phyloP scores from a whole-genome alignment of 345 rosid species.

The Orychophragmus violaceus region DNA sequence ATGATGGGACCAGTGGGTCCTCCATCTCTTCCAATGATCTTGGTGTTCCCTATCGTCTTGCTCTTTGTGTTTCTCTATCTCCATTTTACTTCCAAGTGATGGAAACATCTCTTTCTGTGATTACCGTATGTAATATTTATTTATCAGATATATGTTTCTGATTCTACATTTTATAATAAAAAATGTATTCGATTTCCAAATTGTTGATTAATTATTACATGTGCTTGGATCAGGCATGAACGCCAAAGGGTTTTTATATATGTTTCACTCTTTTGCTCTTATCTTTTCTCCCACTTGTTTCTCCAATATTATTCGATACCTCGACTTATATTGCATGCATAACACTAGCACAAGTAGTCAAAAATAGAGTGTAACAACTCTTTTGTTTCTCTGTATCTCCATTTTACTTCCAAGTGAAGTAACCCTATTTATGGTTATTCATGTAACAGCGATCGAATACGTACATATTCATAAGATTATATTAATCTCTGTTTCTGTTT shows the following conservation, averaged over 20 bases:
- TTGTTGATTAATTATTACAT: not conserved
- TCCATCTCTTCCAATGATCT: slow-evolving; percentile 4
- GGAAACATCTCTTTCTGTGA: not conserved
- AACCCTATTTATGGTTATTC: not conserved
- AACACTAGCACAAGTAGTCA: not conserved
- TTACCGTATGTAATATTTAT: not conserved
- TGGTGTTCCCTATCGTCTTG: slow-evolving; percentile 16
- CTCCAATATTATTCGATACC: not conserved
- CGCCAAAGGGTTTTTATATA: not conserved
- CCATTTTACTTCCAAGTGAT: slow-evolving; percentile 26
- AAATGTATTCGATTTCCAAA: not conserved
- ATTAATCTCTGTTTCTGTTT: too few species aligned
- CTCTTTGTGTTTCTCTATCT: slow-evolving; percentile 17
- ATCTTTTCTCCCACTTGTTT: not conserved
- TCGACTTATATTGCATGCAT: not conserved
- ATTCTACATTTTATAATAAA: not conserved
- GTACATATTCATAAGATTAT: too few species aligned
- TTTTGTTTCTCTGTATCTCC: not conserved
- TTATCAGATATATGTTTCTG: not conserved
- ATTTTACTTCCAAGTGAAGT: not conserved
- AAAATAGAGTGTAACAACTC: not conserved
- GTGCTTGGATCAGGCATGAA: too few species aligned
- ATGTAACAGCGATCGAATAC: too few species aligned
- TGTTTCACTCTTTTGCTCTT: not conserved
- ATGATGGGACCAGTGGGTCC: slow-evolving; percentile 28